Conservation (phyloP, 805 yeast genomes). For the Clavispora asparagi region DNA sequence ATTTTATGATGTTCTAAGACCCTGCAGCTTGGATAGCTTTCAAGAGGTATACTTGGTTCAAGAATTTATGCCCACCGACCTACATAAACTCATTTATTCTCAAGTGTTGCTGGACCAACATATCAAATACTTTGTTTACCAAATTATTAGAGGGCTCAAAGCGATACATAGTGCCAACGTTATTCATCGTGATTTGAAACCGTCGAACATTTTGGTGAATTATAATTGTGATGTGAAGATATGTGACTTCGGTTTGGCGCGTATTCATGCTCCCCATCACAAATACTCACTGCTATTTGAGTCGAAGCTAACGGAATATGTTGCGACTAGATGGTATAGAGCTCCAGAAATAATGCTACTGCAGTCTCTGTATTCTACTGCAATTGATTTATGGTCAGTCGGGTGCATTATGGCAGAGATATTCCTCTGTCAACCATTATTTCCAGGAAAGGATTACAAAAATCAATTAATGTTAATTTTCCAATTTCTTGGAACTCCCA, state of each 20-base stretch:
- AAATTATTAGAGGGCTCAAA: constrained; percentile 64
- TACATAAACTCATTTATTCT: constrained; percentile 56
- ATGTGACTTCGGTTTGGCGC: constrained; percentile 74
- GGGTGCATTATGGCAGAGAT: constrained; percentile 77
- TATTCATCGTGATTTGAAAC: constrained; percentile 73
- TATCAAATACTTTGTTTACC: constrained; percentile 65
- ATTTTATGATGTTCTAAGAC: constrained; percentile 62
- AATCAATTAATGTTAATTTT: constrained; percentile 63
- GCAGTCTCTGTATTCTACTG: constrained; percentile 65
- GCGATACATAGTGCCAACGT: constrained; percentile 69
- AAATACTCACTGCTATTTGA: constrained; percentile 13
- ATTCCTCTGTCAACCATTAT: constrained; percentile 54
- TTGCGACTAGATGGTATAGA: constrained; percentile 81
- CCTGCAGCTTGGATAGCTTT: constrained; percentile 52
- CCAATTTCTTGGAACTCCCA: constrained; percentile 67
- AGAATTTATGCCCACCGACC: constrained; percentile 73
- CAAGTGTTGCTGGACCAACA: constrained; percentile 61
- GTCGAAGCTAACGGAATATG: constrained; percentile 68
- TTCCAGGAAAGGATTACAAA: constrained; percentile 73
- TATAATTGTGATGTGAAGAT: constrained; percentile 70
- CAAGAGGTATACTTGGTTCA: constrained; percentile 72
- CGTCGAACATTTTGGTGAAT: constrained; percentile 63
- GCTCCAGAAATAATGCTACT: constrained; percentile 83
- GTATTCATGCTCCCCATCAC: constrained; percentile 29
- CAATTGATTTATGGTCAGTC: constrained; percentile 77